Evolutionary conservation across 2,329 filamentous ascomycete genomes (phyloP).

Genomic region (Diplodia sapinea): DNA sequence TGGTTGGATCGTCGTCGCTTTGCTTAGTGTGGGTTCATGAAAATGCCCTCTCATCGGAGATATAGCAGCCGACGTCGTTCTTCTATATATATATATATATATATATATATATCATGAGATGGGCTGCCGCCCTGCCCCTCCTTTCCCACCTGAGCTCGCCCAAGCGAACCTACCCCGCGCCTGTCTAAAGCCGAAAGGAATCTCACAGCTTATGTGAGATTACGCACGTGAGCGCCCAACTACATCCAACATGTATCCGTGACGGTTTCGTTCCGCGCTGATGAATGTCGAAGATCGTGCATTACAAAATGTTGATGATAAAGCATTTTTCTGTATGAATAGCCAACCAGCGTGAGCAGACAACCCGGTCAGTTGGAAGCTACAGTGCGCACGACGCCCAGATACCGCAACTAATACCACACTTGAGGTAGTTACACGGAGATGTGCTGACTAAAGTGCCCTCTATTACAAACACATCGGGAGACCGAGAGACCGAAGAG

Average conservation of each 20-base stretch:
- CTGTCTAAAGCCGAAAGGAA: neutral
- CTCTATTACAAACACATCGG: neutral
- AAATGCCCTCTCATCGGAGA: neutral
- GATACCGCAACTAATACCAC: too few species aligned
- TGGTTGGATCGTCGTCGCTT: neutral
- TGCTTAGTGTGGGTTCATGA: neutral
- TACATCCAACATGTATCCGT: neutral
- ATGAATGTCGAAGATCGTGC: neutral
- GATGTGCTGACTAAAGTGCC: neutral
- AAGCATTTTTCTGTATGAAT: too few species aligned
- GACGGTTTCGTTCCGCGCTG: neutral
- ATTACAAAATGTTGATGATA: neutral
- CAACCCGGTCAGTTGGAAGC: too few species aligned
- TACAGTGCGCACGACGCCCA: too few species aligned
- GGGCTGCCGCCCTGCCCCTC: neutral
- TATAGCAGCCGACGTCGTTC: neutral
- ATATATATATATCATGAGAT: neutral
- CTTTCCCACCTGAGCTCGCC: too few species aligned
- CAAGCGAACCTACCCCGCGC: neutral
- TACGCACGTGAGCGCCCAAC: neutral
- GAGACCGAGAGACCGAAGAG: neutral
- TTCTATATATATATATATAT: neutral
- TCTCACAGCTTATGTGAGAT: slow-evolving; percentile 15
- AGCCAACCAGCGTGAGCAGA: too few species aligned
- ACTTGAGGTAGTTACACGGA: neutral